Conservation (phyloP, 768 basidiomycete species). For the Boletus subcaerulescens region DNA sequence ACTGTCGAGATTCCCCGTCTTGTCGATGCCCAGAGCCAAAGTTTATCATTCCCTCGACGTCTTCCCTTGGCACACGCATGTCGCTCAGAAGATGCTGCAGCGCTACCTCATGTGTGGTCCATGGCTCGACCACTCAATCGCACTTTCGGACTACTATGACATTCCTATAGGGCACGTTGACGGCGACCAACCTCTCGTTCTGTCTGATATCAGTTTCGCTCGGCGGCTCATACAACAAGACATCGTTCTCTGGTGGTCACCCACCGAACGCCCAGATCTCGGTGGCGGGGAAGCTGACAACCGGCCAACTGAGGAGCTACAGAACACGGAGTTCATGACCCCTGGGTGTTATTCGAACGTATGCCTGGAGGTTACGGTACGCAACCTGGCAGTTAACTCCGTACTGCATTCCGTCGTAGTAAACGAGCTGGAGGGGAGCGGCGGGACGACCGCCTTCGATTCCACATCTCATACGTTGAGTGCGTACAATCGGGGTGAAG, state of each 20-base stretch:
- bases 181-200: slow-evolving; percentile 81
- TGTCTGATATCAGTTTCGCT: slow-evolving; percentile 90
- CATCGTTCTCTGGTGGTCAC: slow-evolving; percentile 96
- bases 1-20: slow-evolving; percentile 78
- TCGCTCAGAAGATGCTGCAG: slow-evolving; percentile 77
- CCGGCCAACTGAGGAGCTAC: slow-evolving; percentile 70
- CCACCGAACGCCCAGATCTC: slow-evolving; percentile 82
- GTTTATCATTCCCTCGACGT: slow-evolving; percentile 71
- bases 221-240: slow-evolving; percentile 85
- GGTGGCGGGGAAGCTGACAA: slow-evolving; percentile 91
- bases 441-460: slow-evolving; percentile 92
- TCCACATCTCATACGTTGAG: slow-evolving; percentile 88
- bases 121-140: slow-evolving; percentile 78
- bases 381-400: slow-evolving; percentile 91
- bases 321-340: slow-evolving; percentile 78
- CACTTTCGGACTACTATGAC: slow-evolving; percentile 88
- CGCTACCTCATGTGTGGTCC: slow-evolving; percentile 75
- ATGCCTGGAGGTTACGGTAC: slow-evolving; percentile 83
- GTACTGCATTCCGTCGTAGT: slow-evolving; percentile 92
- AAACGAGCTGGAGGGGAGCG: slow-evolving; percentile 95
- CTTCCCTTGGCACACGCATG: slow-evolving; percentile 86
- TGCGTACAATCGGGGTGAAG: slow-evolving; percentile 71
- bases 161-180: slow-evolving; percentile 91
- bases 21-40: slow-evolving; percentile 83
- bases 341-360: slow-evolving; percentile 92